A percentile compares a stretch with the other conserved stretches of the same genome.
These are phyloP conservation scores for Arthrobotrys entomopaga DNA, from an alignment of 2,329 filamentous ascomycete genomes.

Conservation along the genomic window DNA sequence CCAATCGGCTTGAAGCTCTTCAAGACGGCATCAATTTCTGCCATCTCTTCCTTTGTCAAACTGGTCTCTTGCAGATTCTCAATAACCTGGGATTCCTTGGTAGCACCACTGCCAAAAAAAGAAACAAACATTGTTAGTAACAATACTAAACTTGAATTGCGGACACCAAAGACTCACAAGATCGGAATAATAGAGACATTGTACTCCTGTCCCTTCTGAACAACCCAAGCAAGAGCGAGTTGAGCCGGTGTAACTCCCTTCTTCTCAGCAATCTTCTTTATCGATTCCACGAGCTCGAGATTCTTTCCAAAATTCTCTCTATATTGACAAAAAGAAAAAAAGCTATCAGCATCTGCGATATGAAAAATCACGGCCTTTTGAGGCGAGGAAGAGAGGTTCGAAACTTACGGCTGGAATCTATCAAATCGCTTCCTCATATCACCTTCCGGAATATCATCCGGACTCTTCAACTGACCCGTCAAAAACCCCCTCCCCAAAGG, in stretches of 20 bases:
- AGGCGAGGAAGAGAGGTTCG: background rate
- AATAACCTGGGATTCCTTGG: conserved; percentile 67
- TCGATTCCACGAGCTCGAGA: conserved; percentile 69
- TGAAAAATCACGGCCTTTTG: background rate
- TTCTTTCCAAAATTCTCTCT: conserved; percentile 71
- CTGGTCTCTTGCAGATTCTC: conserved; percentile 70
- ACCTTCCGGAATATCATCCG: conserved; percentile 68
- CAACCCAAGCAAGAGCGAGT: conserved; percentile 74
- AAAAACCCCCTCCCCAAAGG: conserved; percentile 72
- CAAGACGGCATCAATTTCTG: conserved; percentile 66
- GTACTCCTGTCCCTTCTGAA: conserved; percentile 65
- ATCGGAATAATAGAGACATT: conserved; percentile 73
- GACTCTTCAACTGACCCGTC: conserved; percentile 66
- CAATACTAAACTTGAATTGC: background rate
- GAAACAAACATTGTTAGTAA: background rate
- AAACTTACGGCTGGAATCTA: conserved; percentile 68
- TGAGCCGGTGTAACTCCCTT: conserved; percentile 73
- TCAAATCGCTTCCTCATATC: conserved; percentile 66
- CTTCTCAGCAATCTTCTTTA: conserved; percentile 69
- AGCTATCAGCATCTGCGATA: background rate
- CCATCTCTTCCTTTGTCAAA: conserved; percentile 67
- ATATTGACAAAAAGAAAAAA: background rate
- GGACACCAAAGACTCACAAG: conserved; percentile 65
- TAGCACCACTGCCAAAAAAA: conserved; percentile 62
- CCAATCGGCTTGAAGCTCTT: conserved; percentile 66